Evolutionary conservation across 768 basidiomycete genomes (phyloP), one percentile per base, ranked within the genome.

Genomic region (Kwoniella mangroviensis): DNA sequence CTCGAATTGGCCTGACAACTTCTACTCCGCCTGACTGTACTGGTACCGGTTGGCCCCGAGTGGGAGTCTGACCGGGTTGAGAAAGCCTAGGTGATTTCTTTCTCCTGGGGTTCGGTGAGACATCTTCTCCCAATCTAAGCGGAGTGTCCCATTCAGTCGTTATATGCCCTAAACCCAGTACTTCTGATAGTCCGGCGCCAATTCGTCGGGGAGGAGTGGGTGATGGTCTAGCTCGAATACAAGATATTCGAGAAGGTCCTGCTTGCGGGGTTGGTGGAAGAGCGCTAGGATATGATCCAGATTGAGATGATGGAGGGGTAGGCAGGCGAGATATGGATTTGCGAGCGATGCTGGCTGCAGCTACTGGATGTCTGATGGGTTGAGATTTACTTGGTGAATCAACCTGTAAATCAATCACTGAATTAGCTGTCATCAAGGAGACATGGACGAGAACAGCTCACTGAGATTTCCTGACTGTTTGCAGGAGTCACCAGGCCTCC

Each of bases 401-500:
- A 24, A 19, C 9, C 69, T 70, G 54, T n/a, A 9, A 42, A 12
- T 22, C 10, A 42, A 42, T 22, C 15, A 51, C 22, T 22, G 53
- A 15, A 12, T 49, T 12, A 49, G 45, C 15, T 40, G 9, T 57
- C n/a, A 19, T 22, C 17, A n/a, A 42, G 13, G 17, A 2, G 26
- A 6, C 22, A 49, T 49, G 45, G 5, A 49, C 4, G n/a, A 49
- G 6, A 49, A 4, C 4, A 49, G 45, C 74, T 68, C 34, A 75
- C 74, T 13, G 41, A 41, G 1, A 58, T 40, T 54, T 75, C 71
- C 41, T 75, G 74, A 70, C 74, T 75, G 58, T 75, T 70, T 10
- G 62, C 70, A 22, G 74, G 74, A n/a, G 74, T 75, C 71, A 75
- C 70, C 68, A 75, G 34, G 19, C 71, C 67, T 60, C 41, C 65